Conservation (phyloP, 148 eudicot species). For the Fagopyrum tataricum region DNA sequence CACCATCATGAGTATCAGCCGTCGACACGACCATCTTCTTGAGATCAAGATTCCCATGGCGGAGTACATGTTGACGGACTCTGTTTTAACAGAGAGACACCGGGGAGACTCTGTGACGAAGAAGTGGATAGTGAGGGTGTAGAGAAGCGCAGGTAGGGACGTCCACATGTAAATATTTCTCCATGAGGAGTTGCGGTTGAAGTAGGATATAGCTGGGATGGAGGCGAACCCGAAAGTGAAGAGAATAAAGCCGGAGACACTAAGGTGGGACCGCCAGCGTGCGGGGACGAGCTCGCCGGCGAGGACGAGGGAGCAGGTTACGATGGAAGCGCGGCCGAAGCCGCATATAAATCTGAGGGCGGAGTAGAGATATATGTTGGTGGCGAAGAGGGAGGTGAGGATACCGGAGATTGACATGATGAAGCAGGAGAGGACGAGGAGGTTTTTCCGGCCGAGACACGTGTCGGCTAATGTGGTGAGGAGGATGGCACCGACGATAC, state of each 20-base stretch:
- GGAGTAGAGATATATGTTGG: slow-evolving; percentile 23
- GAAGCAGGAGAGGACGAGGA: slow-evolving; percentile 31
- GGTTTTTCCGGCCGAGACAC: slow-evolving; percentile 50
- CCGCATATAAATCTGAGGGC: slow-evolving; percentile 40
- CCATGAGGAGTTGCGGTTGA: slow-evolving; percentile 20
- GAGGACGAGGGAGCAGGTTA: slow-evolving; percentile 52
- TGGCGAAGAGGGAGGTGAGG: slow-evolving; percentile 30
- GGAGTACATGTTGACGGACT: background rate
- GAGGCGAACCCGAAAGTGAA: slow-evolving; percentile 52
- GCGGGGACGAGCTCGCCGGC: slow-evolving; percentile 56
- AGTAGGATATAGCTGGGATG: slow-evolving; percentile 36
- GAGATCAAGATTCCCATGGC: slow-evolving; percentile 14
- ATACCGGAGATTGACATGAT: slow-evolving; percentile 56
- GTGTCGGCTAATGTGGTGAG: slow-evolving; percentile 56
- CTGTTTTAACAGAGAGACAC: slow-evolving; percentile 15
- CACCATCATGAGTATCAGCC: slow-evolving; percentile 16
- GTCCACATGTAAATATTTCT: slow-evolving; percentile 26
- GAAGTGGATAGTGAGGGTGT: slow-evolving; percentile 13
- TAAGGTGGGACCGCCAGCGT: slow-evolving; percentile 49
- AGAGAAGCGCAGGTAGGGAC: slow-evolving; percentile 21
- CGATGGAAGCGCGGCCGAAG: slow-evolving; percentile 49
- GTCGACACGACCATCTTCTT: slow-evolving; percentile 20
- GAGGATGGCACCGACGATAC: slow-evolving; percentile 39
- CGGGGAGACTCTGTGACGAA: slow-evolving; percentile 24
- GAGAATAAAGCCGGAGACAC: slow-evolving; percentile 38